Conservation (phyloP, 2,329 filamentous ascomycete species). For the Ophiostoma fasciatum region DNA sequence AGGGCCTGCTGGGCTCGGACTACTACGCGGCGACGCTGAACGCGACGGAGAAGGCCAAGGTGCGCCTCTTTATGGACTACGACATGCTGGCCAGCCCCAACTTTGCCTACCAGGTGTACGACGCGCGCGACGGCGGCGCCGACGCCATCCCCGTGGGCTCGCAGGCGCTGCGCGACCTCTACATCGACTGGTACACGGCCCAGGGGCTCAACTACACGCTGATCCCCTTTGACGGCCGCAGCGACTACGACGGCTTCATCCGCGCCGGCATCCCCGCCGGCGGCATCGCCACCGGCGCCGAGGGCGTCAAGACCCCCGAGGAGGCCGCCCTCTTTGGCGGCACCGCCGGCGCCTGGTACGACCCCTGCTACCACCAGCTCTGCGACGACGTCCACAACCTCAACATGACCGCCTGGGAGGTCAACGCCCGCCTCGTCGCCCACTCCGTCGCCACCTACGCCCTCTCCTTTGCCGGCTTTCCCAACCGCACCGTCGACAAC, state of each 20-base stretch:
- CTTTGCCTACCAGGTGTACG: constrained; percentile 55
- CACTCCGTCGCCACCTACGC: constrained; percentile 60
- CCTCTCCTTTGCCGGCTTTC: constrained; percentile 49
- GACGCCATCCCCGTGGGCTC: constrained; percentile 55
- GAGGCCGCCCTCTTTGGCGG: constrained; percentile 59
- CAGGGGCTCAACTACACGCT: constrained; percentile 52
- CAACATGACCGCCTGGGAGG: constrained; percentile 43
- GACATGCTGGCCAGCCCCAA: constrained; percentile 56
- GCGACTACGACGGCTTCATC: constrained; percentile 69
- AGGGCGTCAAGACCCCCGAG: constrained; percentile 56
- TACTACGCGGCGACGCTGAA: constrained; percentile 43
- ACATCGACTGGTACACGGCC: constrained; percentile 49
- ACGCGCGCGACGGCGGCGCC: constrained; percentile 56
- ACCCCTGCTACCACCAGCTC: constrained; percentile 47
- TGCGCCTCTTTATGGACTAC: constrained; percentile 54
- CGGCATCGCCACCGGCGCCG: constrained; percentile 64
- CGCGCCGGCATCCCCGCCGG: constrained; percentile 57
- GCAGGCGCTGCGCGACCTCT: constrained; percentile 51
- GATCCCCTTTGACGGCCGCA: constrained; percentile 63
- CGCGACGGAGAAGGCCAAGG: constrained; percentile 43
- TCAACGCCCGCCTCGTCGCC: constrained; percentile 52
- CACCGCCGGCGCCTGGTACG: constrained; percentile 42
- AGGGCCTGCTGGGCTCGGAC: constrained; percentile 48
- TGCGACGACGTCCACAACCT: constrained; percentile 45
- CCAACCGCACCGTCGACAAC: constrained; percentile 28